Evolutionary conservation across 768 basidiomycete species (phyloP), one percentile per base, ranked within the genome.

Genomic region (Calocybe indica): DNA sequence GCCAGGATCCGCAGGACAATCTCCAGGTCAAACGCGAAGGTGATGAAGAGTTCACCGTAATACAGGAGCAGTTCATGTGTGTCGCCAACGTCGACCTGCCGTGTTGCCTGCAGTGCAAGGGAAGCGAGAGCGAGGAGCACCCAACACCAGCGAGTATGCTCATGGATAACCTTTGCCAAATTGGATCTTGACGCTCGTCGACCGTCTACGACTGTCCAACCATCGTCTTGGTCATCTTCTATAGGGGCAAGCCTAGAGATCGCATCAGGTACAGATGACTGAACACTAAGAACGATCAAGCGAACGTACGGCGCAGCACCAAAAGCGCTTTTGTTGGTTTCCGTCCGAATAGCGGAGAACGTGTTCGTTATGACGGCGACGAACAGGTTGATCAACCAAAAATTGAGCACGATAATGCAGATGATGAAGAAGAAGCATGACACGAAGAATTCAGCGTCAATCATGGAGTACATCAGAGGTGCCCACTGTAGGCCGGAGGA

Each of bases 311-410:
- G 72, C 3, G 78, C 82, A 30, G 90, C 90, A 33, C 92, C 92
- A 62, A 97, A 98, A 0, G 94, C 95, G 62, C 89, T 92, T 61
- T 85, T 87, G 62, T 83, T 80, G 2, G 94, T 96, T 58, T 91
- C 84, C 4, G 80, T 75, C 33, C 91, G 74, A 51, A 96, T 96
- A 11, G 87, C 88, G 12, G 82, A 81, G 62, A 98, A 98, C 0
- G 90, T 89, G 58, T 92, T 88, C 29, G 92, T 91, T 52, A 95
- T 94, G n/a, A 96, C 92, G 12, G 94, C 93, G 47, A 96, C 90
- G 61, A 94, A 88, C 38, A 96, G 65, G 61, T 93, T 92, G 72
- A 94, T 85, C 49, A 95, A 73, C 90, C 90, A 92, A 62, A 96
- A 91, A 64, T 97, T 95, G 56, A 97, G 75, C 15, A 96, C 77